phyloP scores from a whole-genome alignment of 805 yeast genomes.

The Saccharomycopsis microspora region DNA sequence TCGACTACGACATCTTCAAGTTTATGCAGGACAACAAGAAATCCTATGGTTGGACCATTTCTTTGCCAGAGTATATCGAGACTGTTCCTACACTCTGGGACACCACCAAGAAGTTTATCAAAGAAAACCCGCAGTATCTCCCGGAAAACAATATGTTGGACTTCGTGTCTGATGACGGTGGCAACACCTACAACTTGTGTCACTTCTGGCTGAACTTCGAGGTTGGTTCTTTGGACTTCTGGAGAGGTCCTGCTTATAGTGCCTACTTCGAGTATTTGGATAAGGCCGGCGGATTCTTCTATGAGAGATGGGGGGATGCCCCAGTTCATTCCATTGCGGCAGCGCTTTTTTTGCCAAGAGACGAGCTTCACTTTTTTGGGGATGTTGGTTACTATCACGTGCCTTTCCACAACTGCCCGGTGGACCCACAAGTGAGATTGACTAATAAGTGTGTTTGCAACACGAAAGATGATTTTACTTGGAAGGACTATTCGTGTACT shows the following conservation, averaged over 20 bases:
- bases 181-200: conserved; percentile 64
- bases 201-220: conserved; percentile 92
- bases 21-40: conserved; percentile 71
- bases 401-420: conserved; percentile 74
- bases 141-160: conserved; percentile 54
- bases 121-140: conserved; percentile 46
- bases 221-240: conserved; percentile 61
- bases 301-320: conserved; percentile 93
- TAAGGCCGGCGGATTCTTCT: conserved; percentile 81
- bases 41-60: conserved; percentile 67
- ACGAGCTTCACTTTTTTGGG: conserved; percentile 66
- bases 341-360: conserved; percentile 59
- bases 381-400: conserved; percentile 80
- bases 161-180: conserved; percentile 63
- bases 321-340: conserved; percentile 89
- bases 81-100: conserved; percentile 76
- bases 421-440: conserved; percentile 47
- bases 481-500: conserved; percentile 66
- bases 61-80: conserved; percentile 60
- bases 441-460: conserved; percentile 62
- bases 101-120: conserved; percentile 49
- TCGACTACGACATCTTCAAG: conserved; percentile 70
- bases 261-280: conserved; percentile 68
- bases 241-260: conserved; percentile 62
- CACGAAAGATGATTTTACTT: conserved; percentile 62